Conservation (phyloP, 2,329 filamentous ascomycete genomes). For the Septoria linicola region DNA sequence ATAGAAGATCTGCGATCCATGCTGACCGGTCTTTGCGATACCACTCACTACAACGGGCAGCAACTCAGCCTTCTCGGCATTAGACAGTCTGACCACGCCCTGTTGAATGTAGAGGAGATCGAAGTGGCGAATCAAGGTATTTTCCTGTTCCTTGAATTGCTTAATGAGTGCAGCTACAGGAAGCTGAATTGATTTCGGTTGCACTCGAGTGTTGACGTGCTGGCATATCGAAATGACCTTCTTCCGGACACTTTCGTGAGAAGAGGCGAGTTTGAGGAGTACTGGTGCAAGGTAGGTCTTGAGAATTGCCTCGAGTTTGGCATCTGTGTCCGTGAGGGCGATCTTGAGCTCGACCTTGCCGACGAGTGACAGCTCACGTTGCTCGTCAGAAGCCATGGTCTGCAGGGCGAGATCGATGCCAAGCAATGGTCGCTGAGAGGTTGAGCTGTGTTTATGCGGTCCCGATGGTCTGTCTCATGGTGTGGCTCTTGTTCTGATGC, state of each 20-base stretch:
- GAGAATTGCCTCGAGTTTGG: conserved; percentile 75
- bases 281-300: conserved; percentile 77
- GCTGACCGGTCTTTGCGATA: conserved; percentile 58
- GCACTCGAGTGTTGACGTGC: conserved; percentile 66
- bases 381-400: conserved; percentile 44
- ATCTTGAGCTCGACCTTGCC: conserved; percentile 85
- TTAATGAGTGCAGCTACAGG: conserved; percentile 81
- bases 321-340: conserved; percentile 76
- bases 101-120: conserved; percentile 88
- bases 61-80: conserved; percentile 66
- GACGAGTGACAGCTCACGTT: conserved; percentile 76
- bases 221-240: conserved; percentile 73
- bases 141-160: conserved; percentile 79
- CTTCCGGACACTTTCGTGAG: conserved; percentile 73
- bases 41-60: conserved; percentile 69
- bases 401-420: too few species aligned
- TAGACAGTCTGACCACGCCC: conserved; percentile 64
- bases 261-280: conserved; percentile 81
- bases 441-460: neutral
- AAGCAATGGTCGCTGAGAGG: conserved; percentile 8
- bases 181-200: conserved; percentile 65
- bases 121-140: conserved; percentile 77
- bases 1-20: conserved; percentile 72
- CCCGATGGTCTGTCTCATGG: conserved; percentile 8
- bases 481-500: neutral